Evolutionary conservation across 768 basidiomycete species (phyloP), one percentile per base, ranked within the genome.

Genomic region (Pholiota molesta): DNA sequence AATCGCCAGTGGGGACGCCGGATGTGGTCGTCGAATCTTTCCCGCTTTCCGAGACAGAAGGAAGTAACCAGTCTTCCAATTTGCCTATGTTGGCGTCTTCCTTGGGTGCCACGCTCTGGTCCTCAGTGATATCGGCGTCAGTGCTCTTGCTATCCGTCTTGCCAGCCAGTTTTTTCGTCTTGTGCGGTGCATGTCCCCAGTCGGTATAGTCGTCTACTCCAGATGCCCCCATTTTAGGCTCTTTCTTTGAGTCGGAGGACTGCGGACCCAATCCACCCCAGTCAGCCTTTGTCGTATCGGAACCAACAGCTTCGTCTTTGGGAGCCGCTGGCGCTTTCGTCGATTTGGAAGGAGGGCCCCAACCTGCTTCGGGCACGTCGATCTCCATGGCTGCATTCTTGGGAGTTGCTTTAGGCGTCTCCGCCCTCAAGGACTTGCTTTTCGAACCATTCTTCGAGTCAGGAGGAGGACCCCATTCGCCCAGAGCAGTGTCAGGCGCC

Each of bases 111-210:
- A 6, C 40, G 6, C 16, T 17, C 5, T 6, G 3, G 6, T 42
- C 40, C 16, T 42, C 40, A 6, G 16, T 2, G 40, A 6, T 14
- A 17, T 19, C 40, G n/a, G 40, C 16, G n/a, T 17, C 40, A 17
- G 40, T 2, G 16, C 40, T 23, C 21, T 47, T 1, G 8, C n/a
- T 19, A 21, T 47, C 21, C 19, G 45, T 23, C 10, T 47, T 47
- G 33, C 33, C 5, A 47, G 45, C 21, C 2, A 21, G 10, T 45
- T 45, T 45, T 21, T 49, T 49, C n/a, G 47, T 39, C 53, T 55
- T 55, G 17, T 55, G 53, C 31, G 53, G 53, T 3, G 53, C 53
- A 17, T 37, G 35, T 10, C 53, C 53, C 53, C 53, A 55, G 21
- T 55, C 53, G 26, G 5, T 23, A 5, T 37, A 55, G 26, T 55